A percentile compares a stretch with the other conserved stretches of the same genome.
Conservation (phyloP, 2,329 filamentous ascomycete genomes). For the Whalleya microplaca region DNA sequence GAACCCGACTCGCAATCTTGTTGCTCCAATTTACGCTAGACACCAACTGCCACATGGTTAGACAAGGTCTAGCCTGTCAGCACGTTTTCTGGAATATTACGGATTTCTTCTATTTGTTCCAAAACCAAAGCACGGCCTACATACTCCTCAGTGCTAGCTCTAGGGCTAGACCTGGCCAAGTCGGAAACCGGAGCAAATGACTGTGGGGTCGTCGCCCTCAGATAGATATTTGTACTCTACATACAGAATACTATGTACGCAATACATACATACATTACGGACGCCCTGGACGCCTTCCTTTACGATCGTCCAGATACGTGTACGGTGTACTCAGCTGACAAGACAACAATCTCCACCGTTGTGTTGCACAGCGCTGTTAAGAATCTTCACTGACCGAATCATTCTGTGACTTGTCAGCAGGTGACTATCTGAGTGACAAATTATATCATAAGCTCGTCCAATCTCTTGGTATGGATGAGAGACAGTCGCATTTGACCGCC, state of each 20-base stretch:
- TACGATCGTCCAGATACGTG: constrained; percentile 28
- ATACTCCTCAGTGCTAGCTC: constrained; percentile 16
- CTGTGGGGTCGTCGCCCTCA: constrained; percentile 21
- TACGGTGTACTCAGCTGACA: constrained; percentile 30
- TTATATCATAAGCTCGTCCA: background rate
- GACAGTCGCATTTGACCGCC: constrained; percentile 22
- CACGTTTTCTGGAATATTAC: constrained; percentile 27
- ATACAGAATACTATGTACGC: too few relatives aligned
- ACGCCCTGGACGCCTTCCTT: constrained; percentile 5
- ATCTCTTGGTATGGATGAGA: constrained; percentile 1
- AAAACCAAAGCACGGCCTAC: constrained; percentile 1
- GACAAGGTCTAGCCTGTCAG: constrained; percentile 19
- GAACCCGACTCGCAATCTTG: constrained; percentile 6
- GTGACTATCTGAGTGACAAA: constrained; percentile 7
- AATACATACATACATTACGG: background rate
- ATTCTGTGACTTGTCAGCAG: constrained; percentile 14
- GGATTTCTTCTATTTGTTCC: constrained; percentile 20
- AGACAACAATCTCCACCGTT: constrained; percentile 24
- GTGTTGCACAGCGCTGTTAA: constrained; percentile 17
- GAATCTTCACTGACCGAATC: constrained; percentile 1
- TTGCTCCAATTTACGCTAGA: constrained; percentile 14
- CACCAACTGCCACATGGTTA: constrained; percentile 31
- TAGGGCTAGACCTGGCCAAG: constrained; percentile 18
- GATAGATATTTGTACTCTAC: constrained; percentile 12
- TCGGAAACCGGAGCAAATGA: constrained; percentile 15